Evolutionary conservation across 2,329 filamentous ascomycete species (phyloP).

Genomic region (Cladosporium oxysporum): DNA sequence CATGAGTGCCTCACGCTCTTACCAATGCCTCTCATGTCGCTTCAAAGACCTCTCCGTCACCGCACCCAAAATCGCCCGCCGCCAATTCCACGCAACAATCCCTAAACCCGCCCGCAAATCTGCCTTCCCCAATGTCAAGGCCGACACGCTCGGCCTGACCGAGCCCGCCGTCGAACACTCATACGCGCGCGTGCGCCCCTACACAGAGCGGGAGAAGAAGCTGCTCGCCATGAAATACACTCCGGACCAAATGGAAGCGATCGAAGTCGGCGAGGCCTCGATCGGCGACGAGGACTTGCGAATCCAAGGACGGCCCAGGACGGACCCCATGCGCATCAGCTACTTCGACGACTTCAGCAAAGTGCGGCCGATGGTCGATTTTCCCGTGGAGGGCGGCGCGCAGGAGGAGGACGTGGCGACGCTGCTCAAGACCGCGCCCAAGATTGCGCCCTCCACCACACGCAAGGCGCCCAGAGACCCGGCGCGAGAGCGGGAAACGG

Average conservation of each 20-base stretch:
- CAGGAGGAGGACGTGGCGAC: conserved; percentile 39
- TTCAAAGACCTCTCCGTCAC: conserved; percentile 27
- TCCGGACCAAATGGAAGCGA: conserved; percentile 75
- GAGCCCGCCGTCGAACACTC: conserved; percentile 20
- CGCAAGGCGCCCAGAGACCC: conserved; percentile 33
- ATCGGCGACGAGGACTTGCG: conserved; percentile 74
- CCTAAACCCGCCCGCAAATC: conserved; percentile 42
- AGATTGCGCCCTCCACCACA: conserved; percentile 33
- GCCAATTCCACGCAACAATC: conserved; percentile 46
- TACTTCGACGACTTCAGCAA: conserved; percentile 83
- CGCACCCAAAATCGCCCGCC: conserved; percentile 30
- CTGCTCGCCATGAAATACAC: conserved; percentile 70
- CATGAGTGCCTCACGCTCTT: conserved; percentile 33
- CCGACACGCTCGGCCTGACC: conserved; percentile 38
- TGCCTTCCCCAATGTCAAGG: conserved; percentile 48
- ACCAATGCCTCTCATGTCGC: conserved; percentile 38
- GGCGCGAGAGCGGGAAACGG: not conserved
- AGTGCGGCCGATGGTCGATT: conserved; percentile 76
- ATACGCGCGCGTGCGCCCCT: conserved; percentile 46
- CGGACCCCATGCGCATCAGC: conserved; percentile 69
- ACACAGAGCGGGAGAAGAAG: conserved; percentile 66
- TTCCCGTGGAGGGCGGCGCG: conserved; percentile 45
- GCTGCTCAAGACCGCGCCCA: conserved; percentile 29
- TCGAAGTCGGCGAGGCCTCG: conserved; percentile 76
- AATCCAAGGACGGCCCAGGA: conserved; percentile 69